phyloP scores from a whole-genome alignment of 768 basidiomycete species.

The Lactifluus rugatus region DNA sequence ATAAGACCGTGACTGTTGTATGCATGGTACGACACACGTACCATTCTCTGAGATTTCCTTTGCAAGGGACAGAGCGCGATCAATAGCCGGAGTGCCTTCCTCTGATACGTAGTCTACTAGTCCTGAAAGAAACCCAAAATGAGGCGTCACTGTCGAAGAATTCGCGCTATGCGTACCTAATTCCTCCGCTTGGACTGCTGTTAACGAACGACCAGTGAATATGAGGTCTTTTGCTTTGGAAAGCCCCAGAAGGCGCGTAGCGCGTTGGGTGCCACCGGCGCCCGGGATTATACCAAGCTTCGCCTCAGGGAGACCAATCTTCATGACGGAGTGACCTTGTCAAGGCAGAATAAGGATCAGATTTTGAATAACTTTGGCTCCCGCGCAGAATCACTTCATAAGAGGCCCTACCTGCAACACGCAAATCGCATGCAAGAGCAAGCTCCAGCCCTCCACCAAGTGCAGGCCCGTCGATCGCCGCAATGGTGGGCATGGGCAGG shows the following conservation, averaged over 20 bases:
- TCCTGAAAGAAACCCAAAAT: conserved; percentile 35
- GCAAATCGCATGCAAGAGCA: conserved; percentile 79
- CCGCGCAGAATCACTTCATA: conserved; percentile 21
- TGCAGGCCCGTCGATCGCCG: conserved; percentile 88
- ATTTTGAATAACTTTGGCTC: not conserved
- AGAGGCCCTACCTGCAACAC: conserved; percentile 90
- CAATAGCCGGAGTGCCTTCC: conserved; percentile 49
- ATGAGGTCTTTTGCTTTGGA: conserved; percentile 81
- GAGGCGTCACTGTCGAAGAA: not conserved
- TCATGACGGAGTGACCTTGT: conserved; percentile 56
- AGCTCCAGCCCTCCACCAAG: conserved; percentile 90
- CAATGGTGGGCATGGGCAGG: conserved; percentile 81
- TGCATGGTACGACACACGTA: conserved; percentile 24
- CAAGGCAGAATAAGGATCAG: not conserved
- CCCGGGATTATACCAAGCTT: conserved; percentile 79
- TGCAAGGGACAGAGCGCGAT: conserved; percentile 63
- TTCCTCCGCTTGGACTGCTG: conserved; percentile 55
- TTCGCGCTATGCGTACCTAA: conserved; percentile 41
- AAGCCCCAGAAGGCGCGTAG: conserved; percentile 65
- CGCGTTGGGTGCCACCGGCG: conserved; percentile 82
- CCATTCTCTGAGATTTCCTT: conserved; percentile 59
- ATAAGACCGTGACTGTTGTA: not conserved
- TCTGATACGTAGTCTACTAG: conserved; percentile 73
- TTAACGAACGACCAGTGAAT: conserved; percentile 66
- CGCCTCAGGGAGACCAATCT: conserved; percentile 82